Evolutionary conservation across 768 basidiomycete species (phyloP).

Genomic region (Butyriboletus loyo): DNA sequence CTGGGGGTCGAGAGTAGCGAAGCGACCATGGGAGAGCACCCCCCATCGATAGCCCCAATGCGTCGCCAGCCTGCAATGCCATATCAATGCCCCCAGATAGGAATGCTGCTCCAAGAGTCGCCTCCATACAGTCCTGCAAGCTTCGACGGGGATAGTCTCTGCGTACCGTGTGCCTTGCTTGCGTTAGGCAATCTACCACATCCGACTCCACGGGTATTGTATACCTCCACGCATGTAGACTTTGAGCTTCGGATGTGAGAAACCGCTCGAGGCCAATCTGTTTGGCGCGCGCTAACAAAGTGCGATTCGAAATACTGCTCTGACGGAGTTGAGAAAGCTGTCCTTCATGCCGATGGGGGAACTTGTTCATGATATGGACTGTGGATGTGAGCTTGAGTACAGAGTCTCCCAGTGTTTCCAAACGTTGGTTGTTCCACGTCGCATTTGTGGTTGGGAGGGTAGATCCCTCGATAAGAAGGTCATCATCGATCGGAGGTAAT

Average conservation of each 20-base stretch:
- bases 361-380: conserved; percentile 74
- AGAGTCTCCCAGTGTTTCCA: conserved; percentile 86
- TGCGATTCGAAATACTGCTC: conserved; percentile 66
- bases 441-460: conserved; percentile 65
- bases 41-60: conserved; percentile 71
- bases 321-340: conserved; percentile 67
- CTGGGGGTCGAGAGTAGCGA: conserved; percentile 43
- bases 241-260: conserved; percentile 57
- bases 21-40: conserved; percentile 65
- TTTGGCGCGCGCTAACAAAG: conserved; percentile 63
- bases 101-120: conserved; percentile 75
- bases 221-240: conserved; percentile 58
- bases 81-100: conserved; percentile 67
- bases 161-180: conserved; percentile 29
- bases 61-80: conserved; percentile 61
- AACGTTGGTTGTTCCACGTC: conserved; percentile 75
- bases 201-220: conserved; percentile 39
- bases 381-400: conserved; percentile 76
- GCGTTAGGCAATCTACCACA: conserved; percentile 28
- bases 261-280: conserved; percentile 60
- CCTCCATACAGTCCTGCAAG: conserved; percentile 88
- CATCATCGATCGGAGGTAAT: conserved; percentile 56
- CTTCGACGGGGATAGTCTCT: conserved; percentile 63
- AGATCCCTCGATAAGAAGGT: conserved; percentile 67
- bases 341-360: conserved; percentile 78